Percentiles rank a stretch among this genome's conserved stretches.
Evolutionary conservation across 2,329 filamentous ascomycete species (phyloP).

Genomic region (Sphaerulina musiva): DNA sequence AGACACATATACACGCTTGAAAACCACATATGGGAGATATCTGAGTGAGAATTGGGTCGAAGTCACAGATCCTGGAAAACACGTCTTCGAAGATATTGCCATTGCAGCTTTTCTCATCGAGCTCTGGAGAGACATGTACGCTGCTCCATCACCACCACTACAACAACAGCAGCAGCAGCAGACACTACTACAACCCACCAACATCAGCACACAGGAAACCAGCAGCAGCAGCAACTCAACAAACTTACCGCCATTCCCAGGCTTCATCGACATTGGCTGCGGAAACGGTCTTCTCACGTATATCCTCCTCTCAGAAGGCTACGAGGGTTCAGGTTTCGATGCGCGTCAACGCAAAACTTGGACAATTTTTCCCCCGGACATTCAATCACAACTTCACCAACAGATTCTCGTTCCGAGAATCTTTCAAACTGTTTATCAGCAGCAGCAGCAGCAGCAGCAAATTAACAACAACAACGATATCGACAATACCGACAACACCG

Average conservation of each 20-base stretch:
- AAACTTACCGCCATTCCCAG: slow-evolving; percentile 55
- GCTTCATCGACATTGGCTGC: slow-evolving; percentile 93
- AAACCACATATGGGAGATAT: slow-evolving; percentile 65
- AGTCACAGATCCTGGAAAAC: slow-evolving; percentile 77
- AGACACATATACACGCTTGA: slow-evolving; percentile 73
- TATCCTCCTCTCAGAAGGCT: slow-evolving; percentile 74
- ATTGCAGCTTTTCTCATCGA: slow-evolving; percentile 92
- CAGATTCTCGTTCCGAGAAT: slow-evolving; percentile 54
- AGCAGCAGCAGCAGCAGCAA: background rate
- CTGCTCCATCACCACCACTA: background rate
- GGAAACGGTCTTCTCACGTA: slow-evolving; percentile 88
- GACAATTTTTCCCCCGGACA: slow-evolving; percentile 56
- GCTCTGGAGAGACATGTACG: slow-evolving; percentile 81
- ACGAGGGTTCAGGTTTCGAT: slow-evolving; percentile 83
- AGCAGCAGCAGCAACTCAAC: slow-evolving; percentile 11
- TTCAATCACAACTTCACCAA: slow-evolving; percentile 50
- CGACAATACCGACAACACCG: background rate
- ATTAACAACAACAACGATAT: background rate
- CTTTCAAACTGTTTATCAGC: slow-evolving; percentile 21
- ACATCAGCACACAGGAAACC: background rate
- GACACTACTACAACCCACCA: too few species aligned
- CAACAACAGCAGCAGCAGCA: background rate
- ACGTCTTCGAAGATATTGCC: slow-evolving; percentile 88
- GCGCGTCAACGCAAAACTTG: slow-evolving; percentile 81
- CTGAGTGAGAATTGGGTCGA: slow-evolving; percentile 78